These are phyloP conservation scores for Termitomyces sp. DNA, from an alignment of 768 basidiomycete genomes.

Conservation along the genomic window DNA sequence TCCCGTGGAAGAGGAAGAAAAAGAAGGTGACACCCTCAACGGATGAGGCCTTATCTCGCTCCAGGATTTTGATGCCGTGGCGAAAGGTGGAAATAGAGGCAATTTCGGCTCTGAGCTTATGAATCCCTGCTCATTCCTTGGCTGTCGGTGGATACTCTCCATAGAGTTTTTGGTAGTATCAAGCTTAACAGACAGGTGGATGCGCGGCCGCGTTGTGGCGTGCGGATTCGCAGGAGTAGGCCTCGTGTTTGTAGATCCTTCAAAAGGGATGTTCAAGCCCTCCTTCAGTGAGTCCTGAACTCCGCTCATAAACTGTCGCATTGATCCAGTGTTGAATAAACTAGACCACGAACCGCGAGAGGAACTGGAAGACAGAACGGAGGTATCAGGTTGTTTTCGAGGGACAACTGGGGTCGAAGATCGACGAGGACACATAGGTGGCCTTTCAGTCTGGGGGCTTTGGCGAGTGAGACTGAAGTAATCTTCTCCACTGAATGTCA, in stretches of 20 bases:
- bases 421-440: slow-evolving; percentile 50
- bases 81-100: slow-evolving; percentile 11
- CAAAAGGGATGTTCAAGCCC: slow-evolving; percentile 40
- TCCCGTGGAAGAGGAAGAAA: slow-evolving; percentile 40
- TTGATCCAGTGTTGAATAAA: slow-evolving; percentile 61
- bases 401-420: slow-evolving; percentile 39
- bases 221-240: slow-evolving; percentile 16
- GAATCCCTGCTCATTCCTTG: slow-evolving; percentile 26
- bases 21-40: slow-evolving; percentile 32
- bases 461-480: slow-evolving; percentile 55
- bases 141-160: slow-evolving; percentile 14
- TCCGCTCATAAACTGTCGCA: slow-evolving; percentile 69
- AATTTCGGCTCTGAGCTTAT: slow-evolving; percentile 11
- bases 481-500: slow-evolving; percentile 35
- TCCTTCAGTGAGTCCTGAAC: slow-evolving; percentile 50
- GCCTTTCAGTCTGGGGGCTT: slow-evolving; percentile 26
- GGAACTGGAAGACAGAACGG: slow-evolving; percentile 51
- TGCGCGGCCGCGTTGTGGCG: not conserved
- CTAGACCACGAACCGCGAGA: slow-evolving; percentile 83
- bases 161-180: not conserved
- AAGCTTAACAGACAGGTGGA: not conserved
- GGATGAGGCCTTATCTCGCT: slow-evolving; percentile 37
- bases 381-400: slow-evolving; percentile 28
- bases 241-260: slow-evolving; percentile 35
- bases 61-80: slow-evolving; percentile 50